These are phyloP conservation scores for Metschnikowia henanensis DNA, from an alignment of 805 yeast genomes.

Conservation along the genomic window DNA sequence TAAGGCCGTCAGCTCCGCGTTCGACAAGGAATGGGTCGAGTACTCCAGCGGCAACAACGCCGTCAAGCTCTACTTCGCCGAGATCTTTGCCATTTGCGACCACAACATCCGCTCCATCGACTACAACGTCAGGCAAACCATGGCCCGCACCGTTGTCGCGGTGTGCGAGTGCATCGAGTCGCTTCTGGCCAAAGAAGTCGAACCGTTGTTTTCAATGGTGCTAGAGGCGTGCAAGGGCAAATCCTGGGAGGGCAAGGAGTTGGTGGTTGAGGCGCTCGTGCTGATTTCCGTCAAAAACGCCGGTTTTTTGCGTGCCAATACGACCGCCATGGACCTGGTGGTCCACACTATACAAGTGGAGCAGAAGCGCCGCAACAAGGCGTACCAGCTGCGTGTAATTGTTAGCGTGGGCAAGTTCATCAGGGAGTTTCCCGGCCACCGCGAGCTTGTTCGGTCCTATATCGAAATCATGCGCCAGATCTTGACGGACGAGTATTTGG, in stretches of 20 bases:
- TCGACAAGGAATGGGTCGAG: slow-evolving; percentile 74
- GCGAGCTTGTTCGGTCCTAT: slow-evolving; percentile 39
- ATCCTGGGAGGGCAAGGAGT: slow-evolving; percentile 87
- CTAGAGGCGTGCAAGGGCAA: slow-evolving; percentile 70
- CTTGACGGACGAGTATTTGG: slow-evolving; percentile 40
- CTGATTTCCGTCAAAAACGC: slow-evolving; percentile 50
- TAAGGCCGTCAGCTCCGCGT: slow-evolving; percentile 45
- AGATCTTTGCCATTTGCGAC: slow-evolving; percentile 57
- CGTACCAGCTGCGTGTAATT: slow-evolving; percentile 59
- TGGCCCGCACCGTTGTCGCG: slow-evolving; percentile 66
- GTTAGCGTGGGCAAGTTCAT: slow-evolving; percentile 53
- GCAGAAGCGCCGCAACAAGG: slow-evolving; percentile 62
- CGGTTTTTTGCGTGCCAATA: slow-evolving; percentile 26
- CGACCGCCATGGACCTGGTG: slow-evolving; percentile 34
- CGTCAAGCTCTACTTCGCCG: slow-evolving; percentile 64
- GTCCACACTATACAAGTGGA: slow-evolving; percentile 54
- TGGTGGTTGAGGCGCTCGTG: slow-evolving; percentile 68
- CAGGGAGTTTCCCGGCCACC: slow-evolving; percentile 32
- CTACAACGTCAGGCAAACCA: slow-evolving; percentile 64
- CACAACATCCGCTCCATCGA: slow-evolving; percentile 54
- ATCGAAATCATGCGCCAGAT: slow-evolving; percentile 33
- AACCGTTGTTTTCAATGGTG: slow-evolving; percentile 49
- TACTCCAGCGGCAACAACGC: slow-evolving; percentile 71
- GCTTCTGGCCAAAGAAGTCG: slow-evolving; percentile 17
- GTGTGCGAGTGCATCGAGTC: slow-evolving; percentile 48